phyloP scores from a whole-genome alignment of 2,329 filamentous ascomycete genomes.

The Scopulariopsis brevicaulis region DNA sequence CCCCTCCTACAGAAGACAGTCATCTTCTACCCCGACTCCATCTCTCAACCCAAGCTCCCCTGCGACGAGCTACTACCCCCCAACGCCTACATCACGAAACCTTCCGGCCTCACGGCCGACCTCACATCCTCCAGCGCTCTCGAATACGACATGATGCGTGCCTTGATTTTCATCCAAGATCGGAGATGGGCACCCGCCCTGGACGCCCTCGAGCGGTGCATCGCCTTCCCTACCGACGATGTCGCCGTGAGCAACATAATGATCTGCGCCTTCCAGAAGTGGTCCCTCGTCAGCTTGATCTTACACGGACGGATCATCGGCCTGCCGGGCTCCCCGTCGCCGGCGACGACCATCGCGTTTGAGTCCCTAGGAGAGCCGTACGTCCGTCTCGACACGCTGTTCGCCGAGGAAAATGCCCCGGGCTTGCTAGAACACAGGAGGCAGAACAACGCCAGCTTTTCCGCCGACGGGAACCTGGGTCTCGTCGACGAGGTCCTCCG shows the following conservation, averaged over 20 bases:
- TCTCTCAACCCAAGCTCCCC: slow-evolving; percentile 22
- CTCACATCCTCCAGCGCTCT: slow-evolving; percentile 43
- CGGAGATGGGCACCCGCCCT: slow-evolving; percentile 52
- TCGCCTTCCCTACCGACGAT: slow-evolving; percentile 56
- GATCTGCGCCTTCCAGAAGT: slow-evolving; percentile 87
- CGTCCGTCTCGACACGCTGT: slow-evolving; percentile 44
- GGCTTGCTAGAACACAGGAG: slow-evolving; percentile 55
- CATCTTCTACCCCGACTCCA: slow-evolving; percentile 48
- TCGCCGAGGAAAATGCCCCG: slow-evolving; percentile 23
- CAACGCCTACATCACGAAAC: slow-evolving; percentile 45
- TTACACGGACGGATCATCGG: slow-evolving; percentile 41
- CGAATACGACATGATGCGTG: slow-evolving; percentile 55
- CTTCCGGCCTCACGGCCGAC: slow-evolving; percentile 43
- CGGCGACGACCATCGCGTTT: not conserved
- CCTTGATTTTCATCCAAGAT: slow-evolving; percentile 50
- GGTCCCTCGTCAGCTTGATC: slow-evolving; percentile 68
- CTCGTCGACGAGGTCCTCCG: slow-evolving; percentile 59
- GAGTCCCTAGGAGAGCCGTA: slow-evolving; percentile 45
- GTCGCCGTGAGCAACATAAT: slow-evolving; percentile 62
- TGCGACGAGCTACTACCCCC: slow-evolving; percentile 35
- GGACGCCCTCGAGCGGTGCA: slow-evolving; percentile 49
- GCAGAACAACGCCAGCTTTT: slow-evolving; percentile 46
- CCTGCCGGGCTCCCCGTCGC: not conserved
- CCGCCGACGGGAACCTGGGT: slow-evolving; percentile 59
- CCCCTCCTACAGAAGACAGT: slow-evolving; percentile 54